Conservation (phyloP, 352 stramenopile genomes). For the Thalassiosira hispida region DNA sequence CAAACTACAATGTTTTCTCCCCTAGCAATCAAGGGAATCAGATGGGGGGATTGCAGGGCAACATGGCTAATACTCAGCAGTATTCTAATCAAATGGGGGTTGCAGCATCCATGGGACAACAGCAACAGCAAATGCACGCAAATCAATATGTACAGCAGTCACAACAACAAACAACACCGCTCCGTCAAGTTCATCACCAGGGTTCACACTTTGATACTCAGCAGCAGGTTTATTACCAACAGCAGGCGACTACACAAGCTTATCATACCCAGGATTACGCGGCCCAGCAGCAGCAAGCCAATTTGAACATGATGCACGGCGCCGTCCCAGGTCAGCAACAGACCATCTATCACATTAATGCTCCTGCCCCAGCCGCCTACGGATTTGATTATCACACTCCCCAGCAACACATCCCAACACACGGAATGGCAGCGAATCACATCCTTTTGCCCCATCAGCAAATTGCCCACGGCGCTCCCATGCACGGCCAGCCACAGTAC, state of each 20-base stretch:
- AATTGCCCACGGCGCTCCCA: constrained; percentile 3
- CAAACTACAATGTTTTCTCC: constrained; percentile 24
- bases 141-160: constrained; percentile 37
- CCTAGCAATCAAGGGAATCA: constrained; percentile 29
- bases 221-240: constrained; percentile 37
- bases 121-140: constrained; percentile 3
- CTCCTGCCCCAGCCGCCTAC: constrained; percentile 21
- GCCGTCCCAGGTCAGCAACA: constrained; percentile 24
- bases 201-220: constrained; percentile 24
- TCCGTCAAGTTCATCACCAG: constrained; percentile 26
- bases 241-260: constrained; percentile 11
- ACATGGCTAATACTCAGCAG: constrained; percentile 10
- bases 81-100: background rate
- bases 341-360: constrained; percentile 48
- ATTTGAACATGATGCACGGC: constrained; percentile 23
- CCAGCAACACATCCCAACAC: constrained; percentile 28
- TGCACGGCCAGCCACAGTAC: constrained; percentile 40
- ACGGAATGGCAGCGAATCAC: constrained; percentile 31
- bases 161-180: constrained; percentile 14
- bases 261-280: constrained; percentile 8
- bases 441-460: constrained; percentile 25
- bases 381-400: constrained; percentile 36
- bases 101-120: background rate
- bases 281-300: constrained; percentile 19
- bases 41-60: constrained; percentile 18